Conservation (phyloP, 2,329 filamentous ascomycete species). For the Thielaviopsis punctulata region DNA sequence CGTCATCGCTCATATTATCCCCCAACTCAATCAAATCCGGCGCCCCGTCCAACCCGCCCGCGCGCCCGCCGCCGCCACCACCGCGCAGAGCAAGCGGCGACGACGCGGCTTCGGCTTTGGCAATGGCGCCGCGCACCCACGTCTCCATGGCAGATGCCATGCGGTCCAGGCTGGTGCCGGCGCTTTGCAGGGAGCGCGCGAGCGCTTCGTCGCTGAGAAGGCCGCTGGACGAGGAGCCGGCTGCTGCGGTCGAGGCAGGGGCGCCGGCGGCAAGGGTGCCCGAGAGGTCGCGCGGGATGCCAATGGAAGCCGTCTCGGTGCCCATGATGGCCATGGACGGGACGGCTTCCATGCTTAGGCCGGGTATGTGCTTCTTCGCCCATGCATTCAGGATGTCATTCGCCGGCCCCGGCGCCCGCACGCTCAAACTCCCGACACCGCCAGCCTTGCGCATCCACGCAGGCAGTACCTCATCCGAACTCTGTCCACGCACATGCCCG, state of each 20-base stretch:
- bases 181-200: conserved; percentile 16
- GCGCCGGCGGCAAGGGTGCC: conserved; percentile 33
- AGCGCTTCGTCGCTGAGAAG: conserved; percentile 14
- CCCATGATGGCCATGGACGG: conserved; percentile 51
- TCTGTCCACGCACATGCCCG: conserved; percentile 1
- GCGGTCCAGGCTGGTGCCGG: conserved; percentile 51
- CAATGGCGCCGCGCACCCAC: conserved; percentile 73
- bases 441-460: conserved; percentile 67
- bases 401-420: conserved; percentile 62
- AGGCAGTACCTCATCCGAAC: conserved; percentile 21
- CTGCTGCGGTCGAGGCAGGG: conserved; percentile 15
- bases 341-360: conserved; percentile 51
- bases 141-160: conserved; percentile 76
- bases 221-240: conserved; percentile 18
- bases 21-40: conserved; percentile 56
- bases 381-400: conserved; percentile 72
- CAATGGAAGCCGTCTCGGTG: conserved; percentile 40
- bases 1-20: conserved; percentile 42
- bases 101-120: conserved; percentile 27
- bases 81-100: conserved; percentile 18
- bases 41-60: not conserved
- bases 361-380: conserved; percentile 67
- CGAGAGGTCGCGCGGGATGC: conserved; percentile 26
- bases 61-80: conserved; percentile 25
- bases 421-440: conserved; percentile 68